Evolutionary conservation across 371 early-diverging fungal genomes (phyloP).

Genomic region (Mucor velutinosus): DNA sequence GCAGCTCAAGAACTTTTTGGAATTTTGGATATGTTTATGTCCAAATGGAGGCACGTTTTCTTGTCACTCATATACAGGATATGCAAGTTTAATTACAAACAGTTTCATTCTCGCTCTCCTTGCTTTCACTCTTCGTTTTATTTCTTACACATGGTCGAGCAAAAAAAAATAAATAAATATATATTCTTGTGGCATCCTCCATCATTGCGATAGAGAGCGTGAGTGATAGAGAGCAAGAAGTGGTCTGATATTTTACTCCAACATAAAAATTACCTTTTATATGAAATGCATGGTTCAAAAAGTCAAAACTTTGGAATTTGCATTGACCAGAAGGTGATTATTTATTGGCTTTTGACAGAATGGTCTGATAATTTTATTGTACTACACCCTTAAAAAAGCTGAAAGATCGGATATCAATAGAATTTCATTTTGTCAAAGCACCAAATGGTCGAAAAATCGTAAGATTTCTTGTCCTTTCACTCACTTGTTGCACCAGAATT

Average conservation of each 20-base stretch:
- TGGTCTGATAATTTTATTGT: slow-evolving; percentile 5
- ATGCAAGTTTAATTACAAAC: slow-evolving; percentile 2
- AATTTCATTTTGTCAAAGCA: neutral
- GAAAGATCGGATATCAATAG: neutral
- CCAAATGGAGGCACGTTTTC: slow-evolving; percentile 1
- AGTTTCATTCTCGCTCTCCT: neutral
- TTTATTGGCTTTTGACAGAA: slow-evolving; percentile 4
- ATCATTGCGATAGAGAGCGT: neutral
- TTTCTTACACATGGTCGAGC: neutral
- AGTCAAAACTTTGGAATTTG: neutral
- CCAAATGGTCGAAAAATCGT: neutral
- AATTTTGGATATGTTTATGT: neutral
- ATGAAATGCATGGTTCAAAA: slow-evolving; percentile 4
- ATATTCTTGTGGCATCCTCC: neutral
- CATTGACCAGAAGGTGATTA: neutral
- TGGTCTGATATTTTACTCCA: neutral
- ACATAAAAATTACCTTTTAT: neutral
- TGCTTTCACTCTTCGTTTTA: neutral
- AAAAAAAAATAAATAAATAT: neutral
- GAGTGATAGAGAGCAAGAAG: neutral
- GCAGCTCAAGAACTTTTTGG: neutral
- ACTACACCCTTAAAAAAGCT: slow-evolving; percentile 5
- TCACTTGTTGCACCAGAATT: neutral
- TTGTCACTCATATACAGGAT: neutral
- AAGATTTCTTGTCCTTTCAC: neutral